These are phyloP conservation scores for Plenodomus biglobosus DNA, from an alignment of 2,329 filamentous ascomycete species.

Conservation along the genomic window DNA sequence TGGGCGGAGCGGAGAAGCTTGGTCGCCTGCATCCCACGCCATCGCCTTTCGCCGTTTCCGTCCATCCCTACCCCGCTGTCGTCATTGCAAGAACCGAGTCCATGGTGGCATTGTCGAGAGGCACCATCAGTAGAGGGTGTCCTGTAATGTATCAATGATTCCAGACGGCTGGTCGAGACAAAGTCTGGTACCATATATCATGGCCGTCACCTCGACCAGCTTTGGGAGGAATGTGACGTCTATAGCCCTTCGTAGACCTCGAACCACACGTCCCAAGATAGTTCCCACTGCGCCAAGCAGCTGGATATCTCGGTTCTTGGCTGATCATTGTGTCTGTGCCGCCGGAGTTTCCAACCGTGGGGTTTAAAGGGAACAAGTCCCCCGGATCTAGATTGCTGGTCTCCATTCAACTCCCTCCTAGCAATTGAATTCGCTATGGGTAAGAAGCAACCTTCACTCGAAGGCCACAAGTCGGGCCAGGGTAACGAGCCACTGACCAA, in stretches of 20 bases:
- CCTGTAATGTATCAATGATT: background rate
- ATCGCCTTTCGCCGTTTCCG: constrained; percentile 9
- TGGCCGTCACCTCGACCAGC: background rate
- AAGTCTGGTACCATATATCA: background rate
- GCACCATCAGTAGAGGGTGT: background rate
- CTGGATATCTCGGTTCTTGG: constrained; percentile 33
- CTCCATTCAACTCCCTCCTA: constrained; percentile 25
- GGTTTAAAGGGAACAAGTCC: constrained; percentile 35
- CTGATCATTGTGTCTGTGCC: constrained; percentile 27
- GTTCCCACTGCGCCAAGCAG: constrained; percentile 30
- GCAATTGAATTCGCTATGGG: constrained; percentile 36
- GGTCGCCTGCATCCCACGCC: constrained; percentile 12
- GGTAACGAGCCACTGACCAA: constrained; percentile 57
- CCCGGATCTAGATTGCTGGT: constrained; percentile 37
- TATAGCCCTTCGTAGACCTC: constrained; percentile 7
- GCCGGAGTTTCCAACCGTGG: constrained; percentile 17
- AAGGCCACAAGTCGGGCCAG: constrained; percentile 49
- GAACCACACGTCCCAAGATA: constrained; percentile 28
- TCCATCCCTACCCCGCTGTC: constrained; percentile 15
- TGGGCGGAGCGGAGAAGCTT: constrained; percentile 4
- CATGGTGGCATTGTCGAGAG: background rate
- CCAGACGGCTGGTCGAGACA: background rate
- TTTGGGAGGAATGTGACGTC: constrained; percentile 19
- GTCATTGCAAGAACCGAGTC: constrained; percentile 2
- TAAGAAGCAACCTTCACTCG: constrained; percentile 41